Base-by-base conservation (phyloP, 164 flowering plant species). In the Piper betle region DNA sequence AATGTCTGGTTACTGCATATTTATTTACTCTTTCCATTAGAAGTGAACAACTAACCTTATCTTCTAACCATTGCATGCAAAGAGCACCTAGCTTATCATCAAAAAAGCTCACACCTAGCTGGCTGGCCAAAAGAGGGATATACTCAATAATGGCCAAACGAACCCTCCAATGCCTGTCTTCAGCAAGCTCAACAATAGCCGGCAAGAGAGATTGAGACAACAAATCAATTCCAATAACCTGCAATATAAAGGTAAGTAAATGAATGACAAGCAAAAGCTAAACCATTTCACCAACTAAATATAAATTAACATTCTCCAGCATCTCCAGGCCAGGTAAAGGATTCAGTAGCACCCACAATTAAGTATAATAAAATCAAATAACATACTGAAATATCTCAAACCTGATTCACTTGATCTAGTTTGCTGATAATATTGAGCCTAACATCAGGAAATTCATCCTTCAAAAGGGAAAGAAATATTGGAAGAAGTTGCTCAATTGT, bases 361-460 rank as follows among this genome's bases (percentile, higher is more conserved):
- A 43, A 43, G 12, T 15, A 43, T 43, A 43, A 43, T 43, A 3
- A 43, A 43, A 6, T 43, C 50, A 43, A 43, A 43, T 8, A 43
- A 43, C 50, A 43, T 43, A 15, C 50, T 43, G 12, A 43, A 43
- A 43, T 43, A 43, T 43, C 10, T 8, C 50, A 0, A 17, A 89
- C 98, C 96, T 89, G 97, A 67, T 92, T 92, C 62, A 92, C 98
- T 89, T 89, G 98, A 79, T 92, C 98, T 65, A 92, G 93, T 81
- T 92, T 92, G 85, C 98, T 87, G 59, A 93, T 93, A 53, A 93
- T 93, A 66, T 90, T 93, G 60, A 93, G 82, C n/a, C 98, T 86
- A 0, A 93, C 98, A 77, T 93, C 98, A 68, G 98, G 98, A 68
- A 93, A 93, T 65, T 93, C 98, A 73, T 93, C 98, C 66, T 93